Conservation (phyloP, 1,284 basidiomycete species). For the Moniliophthora roreri region DNA sequence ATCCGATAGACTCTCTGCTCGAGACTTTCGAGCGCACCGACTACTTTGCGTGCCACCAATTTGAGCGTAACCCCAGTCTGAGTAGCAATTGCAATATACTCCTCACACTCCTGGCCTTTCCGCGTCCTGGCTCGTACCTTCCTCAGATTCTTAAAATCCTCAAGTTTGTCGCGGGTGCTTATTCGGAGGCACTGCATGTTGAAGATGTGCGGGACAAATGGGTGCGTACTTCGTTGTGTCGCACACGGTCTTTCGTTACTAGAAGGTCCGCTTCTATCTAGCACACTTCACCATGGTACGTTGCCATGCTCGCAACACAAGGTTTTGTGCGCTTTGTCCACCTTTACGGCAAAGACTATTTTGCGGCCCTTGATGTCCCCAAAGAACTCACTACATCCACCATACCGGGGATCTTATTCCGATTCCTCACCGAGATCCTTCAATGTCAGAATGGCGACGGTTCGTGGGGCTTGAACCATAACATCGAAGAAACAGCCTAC, state of each 20-base stretch:
- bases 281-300: constrained; percentile 7
- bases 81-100: constrained; percentile 5
- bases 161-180: constrained; percentile 1
- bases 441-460: constrained; percentile 4
- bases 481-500: constrained; percentile 4
- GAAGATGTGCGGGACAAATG: constrained; percentile 4
- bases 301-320: not conserved
- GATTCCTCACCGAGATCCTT: constrained; percentile 1
- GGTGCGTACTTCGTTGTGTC: not conserved
- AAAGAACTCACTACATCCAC: not conserved
- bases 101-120: not conserved
- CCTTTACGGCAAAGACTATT: not conserved
- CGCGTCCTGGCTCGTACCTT: not conserved
- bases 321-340: not conserved
- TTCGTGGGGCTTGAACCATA: constrained; percentile 3
- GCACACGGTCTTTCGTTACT: not conserved
- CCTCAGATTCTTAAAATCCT: constrained; percentile 2
- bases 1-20: not conserved
- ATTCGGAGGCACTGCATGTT: not conserved
- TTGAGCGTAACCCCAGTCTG: constrained; percentile 8
- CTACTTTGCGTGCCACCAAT: constrained; percentile 4
- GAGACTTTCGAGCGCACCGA: constrained; percentile 1
- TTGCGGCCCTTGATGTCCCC: not conserved
- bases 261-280: not conserved
- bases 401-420: constrained; percentile 1